Conservation (phyloP, 805 yeast genomes). For the Candida ovalis region DNA sequence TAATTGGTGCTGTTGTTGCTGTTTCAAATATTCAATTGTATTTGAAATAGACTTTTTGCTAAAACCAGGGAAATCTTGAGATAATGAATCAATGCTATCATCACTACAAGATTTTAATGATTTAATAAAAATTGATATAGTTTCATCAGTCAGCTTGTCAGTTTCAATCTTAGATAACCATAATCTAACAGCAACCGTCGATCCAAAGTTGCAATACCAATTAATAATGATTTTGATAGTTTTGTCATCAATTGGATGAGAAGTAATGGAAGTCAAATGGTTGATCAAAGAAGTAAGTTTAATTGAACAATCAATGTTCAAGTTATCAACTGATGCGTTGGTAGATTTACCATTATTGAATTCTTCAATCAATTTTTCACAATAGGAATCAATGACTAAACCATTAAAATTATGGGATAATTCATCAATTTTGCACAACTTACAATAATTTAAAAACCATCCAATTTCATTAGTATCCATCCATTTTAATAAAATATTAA, state of each 20-base stretch:
- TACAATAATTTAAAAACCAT: slow-evolving; percentile 22
- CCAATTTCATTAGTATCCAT: slow-evolving; percentile 14
- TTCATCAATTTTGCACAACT: slow-evolving; percentile 4
- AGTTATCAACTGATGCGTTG: background rate
- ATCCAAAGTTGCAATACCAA: slow-evolving; percentile 19
- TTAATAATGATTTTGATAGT: slow-evolving; percentile 11
- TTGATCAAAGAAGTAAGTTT: slow-evolving; percentile 21
- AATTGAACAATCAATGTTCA: slow-evolving; percentile 11
- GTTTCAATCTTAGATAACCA: slow-evolving; percentile 14
- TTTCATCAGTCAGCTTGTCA: slow-evolving; percentile 4
- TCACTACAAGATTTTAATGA: background rate
- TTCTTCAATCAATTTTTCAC: background rate
- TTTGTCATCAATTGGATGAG: slow-evolving; percentile 8
- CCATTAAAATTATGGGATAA: background rate
- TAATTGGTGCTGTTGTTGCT: background rate
- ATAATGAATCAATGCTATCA: too few species aligned
- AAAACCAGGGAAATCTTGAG: slow-evolving; percentile 5
- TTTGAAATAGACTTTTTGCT: slow-evolving; percentile 4
- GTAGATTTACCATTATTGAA: background rate
- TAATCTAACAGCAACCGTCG: slow-evolving; percentile 23
- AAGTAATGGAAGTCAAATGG: slow-evolving; percentile 6
- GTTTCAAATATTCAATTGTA: slow-evolving; percentile 3
- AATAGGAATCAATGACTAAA: background rate
- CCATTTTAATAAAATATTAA: slow-evolving; percentile 14
- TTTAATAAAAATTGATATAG: slow-evolving; percentile 3